Percentiles rank a stretch among this genome's conserved stretches.
These are phyloP conservation scores for Ichthyophthirius multifiliis DNA, from an alignment of 169 alveolate genomes.

Conservation along the genomic window DNA sequence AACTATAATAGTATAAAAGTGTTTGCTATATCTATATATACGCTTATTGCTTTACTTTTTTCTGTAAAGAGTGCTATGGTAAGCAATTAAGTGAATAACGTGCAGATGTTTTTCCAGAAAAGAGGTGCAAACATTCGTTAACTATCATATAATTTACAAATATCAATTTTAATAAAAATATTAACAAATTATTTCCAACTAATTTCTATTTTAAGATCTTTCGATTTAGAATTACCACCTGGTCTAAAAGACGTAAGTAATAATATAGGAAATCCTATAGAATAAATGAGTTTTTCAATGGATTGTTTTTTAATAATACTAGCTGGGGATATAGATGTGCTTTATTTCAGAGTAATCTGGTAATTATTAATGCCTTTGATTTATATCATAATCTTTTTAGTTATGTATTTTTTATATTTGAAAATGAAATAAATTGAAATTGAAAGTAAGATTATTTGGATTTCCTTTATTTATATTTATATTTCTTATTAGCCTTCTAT, in stretches of 20 bases:
- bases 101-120: background rate
- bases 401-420: background rate
- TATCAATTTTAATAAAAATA: slow-evolving; percentile 15
- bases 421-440: background rate
- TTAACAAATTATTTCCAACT: slow-evolving; percentile 14
- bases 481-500: slow-evolving; percentile 15
- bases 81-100: background rate
- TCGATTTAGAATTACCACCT: slow-evolving; percentile 11
- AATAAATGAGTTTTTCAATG: slow-evolving; percentile 18
- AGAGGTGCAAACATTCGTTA: background rate
- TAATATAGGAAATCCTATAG: slow-evolving; percentile 21
- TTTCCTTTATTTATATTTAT: slow-evolving; percentile 16
- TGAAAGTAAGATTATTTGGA: background rate
- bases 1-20: background rate
- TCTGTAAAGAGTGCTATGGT: slow-evolving; percentile 14
- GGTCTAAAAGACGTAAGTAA: background rate
- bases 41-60: slow-evolving; percentile 7
- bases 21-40: background rate
- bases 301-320: slow-evolving; percentile 18
- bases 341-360: slow-evolving; percentile 31
- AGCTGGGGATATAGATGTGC: slow-evolving; percentile 2
- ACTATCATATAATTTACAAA: background rate
- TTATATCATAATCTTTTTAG: slow-evolving; percentile 2
- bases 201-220: background rate
- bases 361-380: slow-evolving; percentile 25